These are phyloP conservation scores for Rhizophagus clarus DNA, from an alignment of 192 early-diverging fungal genomes.

Conservation along the genomic window DNA sequence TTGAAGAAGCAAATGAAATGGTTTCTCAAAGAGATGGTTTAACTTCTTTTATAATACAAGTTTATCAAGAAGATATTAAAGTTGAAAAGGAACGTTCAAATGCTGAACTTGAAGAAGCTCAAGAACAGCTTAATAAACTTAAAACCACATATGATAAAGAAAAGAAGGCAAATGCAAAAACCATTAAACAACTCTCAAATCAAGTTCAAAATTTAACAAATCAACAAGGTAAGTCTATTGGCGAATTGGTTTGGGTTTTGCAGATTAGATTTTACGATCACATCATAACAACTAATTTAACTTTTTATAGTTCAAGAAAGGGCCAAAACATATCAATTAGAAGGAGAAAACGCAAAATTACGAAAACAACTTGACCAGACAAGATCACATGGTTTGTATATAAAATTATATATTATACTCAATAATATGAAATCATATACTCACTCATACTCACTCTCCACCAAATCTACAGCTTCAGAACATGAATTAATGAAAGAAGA, in stretches of 20 bases:
- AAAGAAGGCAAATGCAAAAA: conserved; percentile 11
- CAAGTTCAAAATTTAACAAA: conserved; percentile 19
- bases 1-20: not conserved
- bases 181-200: conserved; percentile 13
- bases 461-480: not conserved
- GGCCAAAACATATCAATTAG: conserved; percentile 10
- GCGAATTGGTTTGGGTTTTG: no score
- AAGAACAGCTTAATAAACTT: conserved; percentile 18
- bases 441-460: no score
- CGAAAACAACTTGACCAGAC: conserved; percentile 19
- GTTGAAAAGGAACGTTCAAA: not conserved
- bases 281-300: no score
- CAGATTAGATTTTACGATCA: no score
- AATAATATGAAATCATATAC: not conserved
- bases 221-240: not conserved
- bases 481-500: conserved; percentile 21
- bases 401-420: not conserved
- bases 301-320: conserved; percentile 13
- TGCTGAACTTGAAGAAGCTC: not conserved
- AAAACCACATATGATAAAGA: conserved; percentile 15
- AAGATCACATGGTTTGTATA: conserved; percentile 1
- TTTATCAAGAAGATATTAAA: conserved; percentile 19
- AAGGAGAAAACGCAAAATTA: conserved; percentile 9
- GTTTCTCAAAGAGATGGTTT: not conserved
- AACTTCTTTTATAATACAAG: conserved; percentile 15